Evolutionary conservation across 2,329 filamentous ascomycete genomes (phyloP), one percentile per base, ranked within the genome.

Genomic region (Graphium sp.): DNA sequence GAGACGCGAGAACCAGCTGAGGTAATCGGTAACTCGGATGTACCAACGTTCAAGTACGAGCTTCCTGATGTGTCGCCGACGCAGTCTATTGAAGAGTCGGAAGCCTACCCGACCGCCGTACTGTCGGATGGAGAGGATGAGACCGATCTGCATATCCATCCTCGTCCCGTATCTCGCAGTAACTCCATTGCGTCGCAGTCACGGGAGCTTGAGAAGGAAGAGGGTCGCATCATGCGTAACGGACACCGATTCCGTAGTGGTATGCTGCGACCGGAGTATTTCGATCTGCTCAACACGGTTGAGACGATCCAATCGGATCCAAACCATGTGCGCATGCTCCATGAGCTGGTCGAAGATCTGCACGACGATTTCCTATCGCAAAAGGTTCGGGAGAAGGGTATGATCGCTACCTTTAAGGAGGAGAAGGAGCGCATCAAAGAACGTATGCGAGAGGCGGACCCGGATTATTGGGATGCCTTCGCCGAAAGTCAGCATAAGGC

Each of bases 381-480:
- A 26, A 61, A 62, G 40, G 58, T 68, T 4, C 55, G 61, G 29
- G 55, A 62, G 23, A 62, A 67, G 38, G 75, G 77, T 1, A 63
- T 66, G 28, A 58, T 78, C 9, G 55, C 57, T 31, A 64, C 70
- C 1, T 73, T 82, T 37, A 60, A 67, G 39, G 66, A 74, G 41
- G 49, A 73, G 36, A 56, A 53, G 32, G 59, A 63, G 11, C 44
- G 62, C 29, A 54, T 73, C 13, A 45, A 62, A 22, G 50, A 53
- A 34, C 42, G 48, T 28, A 43, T 74, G 37, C 57, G 67, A 12
- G 67, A 66, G 5, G 61, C 64, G 17, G 79, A 83, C 37, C 70
- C 73, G 0, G 66, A 72, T 35, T 62, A 77, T 45, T 69, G 79
- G 64, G 62, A 65, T 28, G 51, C 53, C 6, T 69, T 84, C 42